A percentile compares a stretch with the other conserved stretches of the same genome.
These are phyloP conservation scores for Melaleuca quinquenervia DNA, from an alignment of 345 rosid genomes.

Conservation along the genomic window DNA sequence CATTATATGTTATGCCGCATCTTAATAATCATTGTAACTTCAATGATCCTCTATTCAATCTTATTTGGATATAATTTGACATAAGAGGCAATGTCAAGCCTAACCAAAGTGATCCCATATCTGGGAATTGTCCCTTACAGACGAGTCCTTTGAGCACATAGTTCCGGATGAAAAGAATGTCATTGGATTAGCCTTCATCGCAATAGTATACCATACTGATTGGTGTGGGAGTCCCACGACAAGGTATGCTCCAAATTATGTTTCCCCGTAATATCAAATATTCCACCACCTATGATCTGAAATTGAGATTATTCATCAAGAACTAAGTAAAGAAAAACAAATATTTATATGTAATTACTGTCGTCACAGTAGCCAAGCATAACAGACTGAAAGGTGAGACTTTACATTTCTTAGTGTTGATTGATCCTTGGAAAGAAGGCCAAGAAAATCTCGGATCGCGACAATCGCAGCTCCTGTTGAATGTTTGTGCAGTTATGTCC, in stretches of 20 bases:
- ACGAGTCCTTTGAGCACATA: neutral
- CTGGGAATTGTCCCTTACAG: neutral
- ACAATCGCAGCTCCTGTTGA: rapidly evolving
- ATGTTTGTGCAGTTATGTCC: neutral
- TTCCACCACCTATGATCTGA: neutral
- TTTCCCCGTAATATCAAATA: neutral
- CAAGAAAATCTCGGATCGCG: neutral
- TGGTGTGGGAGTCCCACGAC: neutral
- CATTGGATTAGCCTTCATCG: neutral
- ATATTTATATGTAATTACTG: no score
- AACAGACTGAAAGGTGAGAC: no score
- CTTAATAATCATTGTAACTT: no score
- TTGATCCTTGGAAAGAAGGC: no score
- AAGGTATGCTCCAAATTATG: neutral
- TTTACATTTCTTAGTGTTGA: no score
- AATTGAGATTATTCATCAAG: neutral
- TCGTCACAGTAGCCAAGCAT: neutral
- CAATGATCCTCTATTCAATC: no score
- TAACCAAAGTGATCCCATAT: neutral
- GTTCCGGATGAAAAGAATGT: neutral
- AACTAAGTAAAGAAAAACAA: no score
- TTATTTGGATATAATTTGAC: no score
- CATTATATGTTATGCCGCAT: no score
- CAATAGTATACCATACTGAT: neutral
- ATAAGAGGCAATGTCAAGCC: neutral